Evolutionary conservation across 2,329 filamentous ascomycete species (phyloP).

Genomic region (Trichophaea hybrida): DNA sequence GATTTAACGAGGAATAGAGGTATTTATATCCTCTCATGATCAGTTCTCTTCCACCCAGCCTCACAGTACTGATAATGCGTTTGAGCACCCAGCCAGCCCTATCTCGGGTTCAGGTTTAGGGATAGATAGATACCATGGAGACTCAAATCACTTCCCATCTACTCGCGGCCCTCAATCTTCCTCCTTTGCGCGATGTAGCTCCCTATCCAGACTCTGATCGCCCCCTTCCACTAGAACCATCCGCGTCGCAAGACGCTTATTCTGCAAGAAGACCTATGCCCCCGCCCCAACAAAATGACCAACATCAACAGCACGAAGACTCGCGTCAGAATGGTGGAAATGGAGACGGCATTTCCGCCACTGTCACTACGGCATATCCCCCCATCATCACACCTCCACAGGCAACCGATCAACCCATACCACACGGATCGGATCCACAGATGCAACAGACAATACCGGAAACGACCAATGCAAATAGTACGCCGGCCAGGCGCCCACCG

Average conservation of each 20-base stretch:
- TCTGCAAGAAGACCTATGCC: not conserved
- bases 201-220: slow-evolving; percentile 18
- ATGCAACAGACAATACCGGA: not conserved
- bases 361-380: not conserved
- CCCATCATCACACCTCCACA: slow-evolving; percentile 6
- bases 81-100: too few relatives aligned
- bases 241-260: slow-evolving; percentile 18
- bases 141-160: slow-evolving; percentile 20
- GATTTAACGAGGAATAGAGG: too few relatives aligned
- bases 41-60: too few relatives aligned
- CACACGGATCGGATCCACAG: not conserved
- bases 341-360: not conserved
- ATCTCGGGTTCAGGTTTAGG: not conserved
- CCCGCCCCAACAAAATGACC: not conserved
- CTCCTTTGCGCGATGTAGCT: slow-evolving; percentile 18
- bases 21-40: too few relatives aligned
- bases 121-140: slow-evolving; percentile 12
- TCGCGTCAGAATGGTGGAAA: not conserved
- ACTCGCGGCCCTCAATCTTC: slow-evolving; percentile 22
- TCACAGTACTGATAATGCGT: too few relatives aligned
- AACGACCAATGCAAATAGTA: not conserved
- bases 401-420: not conserved
- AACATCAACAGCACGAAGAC: not conserved
- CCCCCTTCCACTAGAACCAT: slow-evolving; percentile 21
- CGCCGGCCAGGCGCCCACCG: not conserved